Conservation (phyloP, 2,329 filamentous ascomycete genomes). For the Colletotrichum sp. region DNA sequence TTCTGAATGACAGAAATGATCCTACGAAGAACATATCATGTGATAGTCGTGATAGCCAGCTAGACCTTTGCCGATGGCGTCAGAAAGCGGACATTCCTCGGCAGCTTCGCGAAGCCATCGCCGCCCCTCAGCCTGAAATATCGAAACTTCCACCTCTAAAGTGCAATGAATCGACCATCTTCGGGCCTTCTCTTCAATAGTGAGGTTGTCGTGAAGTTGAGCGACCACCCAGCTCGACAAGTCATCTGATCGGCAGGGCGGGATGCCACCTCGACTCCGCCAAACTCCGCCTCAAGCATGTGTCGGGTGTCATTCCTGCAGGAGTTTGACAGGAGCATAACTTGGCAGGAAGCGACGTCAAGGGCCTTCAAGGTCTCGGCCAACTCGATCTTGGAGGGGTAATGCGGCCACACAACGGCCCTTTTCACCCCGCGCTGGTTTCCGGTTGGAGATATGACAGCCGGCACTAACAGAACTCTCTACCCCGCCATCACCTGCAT, state of each 20-base stretch:
- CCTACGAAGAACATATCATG: not conserved
- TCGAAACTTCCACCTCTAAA: not conserved
- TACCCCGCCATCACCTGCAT: conserved; percentile 10
- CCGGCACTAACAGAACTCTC: conserved; percentile 7
- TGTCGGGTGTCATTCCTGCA: not conserved
- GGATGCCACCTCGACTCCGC: conserved; percentile 8
- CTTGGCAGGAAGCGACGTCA: not conserved
- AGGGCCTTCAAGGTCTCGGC: not conserved
- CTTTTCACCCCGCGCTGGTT: conserved; percentile 11
- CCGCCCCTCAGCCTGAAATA: not conserved
- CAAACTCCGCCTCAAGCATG: conserved; percentile 2
- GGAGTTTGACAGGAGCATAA: not conserved
- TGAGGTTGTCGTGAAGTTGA: not conserved
- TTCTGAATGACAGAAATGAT: not conserved
- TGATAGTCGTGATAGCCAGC: not conserved
- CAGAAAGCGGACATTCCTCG: not conserved
- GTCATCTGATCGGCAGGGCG: conserved; percentile 4
- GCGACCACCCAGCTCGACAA: not conserved
- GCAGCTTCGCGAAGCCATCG: not conserved
- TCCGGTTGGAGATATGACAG: conserved; percentile 4
- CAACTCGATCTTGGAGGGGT: not conserved
- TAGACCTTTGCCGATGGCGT: not conserved
- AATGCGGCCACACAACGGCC: not conserved
- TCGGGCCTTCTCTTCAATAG: not conserved
- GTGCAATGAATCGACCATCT: not conserved